Percentiles rank a stretch among this genome's conserved stretches.
These are phyloP conservation scores for Clausena lansium DNA, from an alignment of 345 rosid species.

Conservation along the genomic window DNA sequence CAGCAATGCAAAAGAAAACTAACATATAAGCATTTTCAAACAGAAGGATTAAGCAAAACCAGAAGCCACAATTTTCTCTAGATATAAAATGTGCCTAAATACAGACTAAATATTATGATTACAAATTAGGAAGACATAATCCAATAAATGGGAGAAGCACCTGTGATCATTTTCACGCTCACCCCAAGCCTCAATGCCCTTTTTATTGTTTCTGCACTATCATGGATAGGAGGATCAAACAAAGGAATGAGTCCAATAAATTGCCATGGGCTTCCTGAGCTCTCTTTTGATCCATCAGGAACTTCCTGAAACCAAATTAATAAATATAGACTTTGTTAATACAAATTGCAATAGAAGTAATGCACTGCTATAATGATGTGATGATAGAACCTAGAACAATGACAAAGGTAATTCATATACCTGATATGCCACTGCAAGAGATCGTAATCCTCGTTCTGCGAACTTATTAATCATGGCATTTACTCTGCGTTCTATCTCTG, in stretches of 20 bases:
- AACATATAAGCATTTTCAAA: background rate
- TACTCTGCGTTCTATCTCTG: slow-evolving; percentile 53
- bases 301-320: slow-evolving; percentile 43
- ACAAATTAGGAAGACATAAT: background rate
- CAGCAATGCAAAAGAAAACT: no score
- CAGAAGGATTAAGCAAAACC: background rate
- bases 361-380: background rate
- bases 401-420: slow-evolving; percentile 16
- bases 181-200: slow-evolving; percentile 64
- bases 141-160: slow-evolving; percentile 14
- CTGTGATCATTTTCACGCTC: slow-evolving; percentile 66
- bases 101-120: background rate
- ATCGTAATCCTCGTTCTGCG: slow-evolving; percentile 57
- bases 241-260: slow-evolving; percentile 58
- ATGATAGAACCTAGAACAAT: background rate
- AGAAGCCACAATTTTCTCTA: background rate
- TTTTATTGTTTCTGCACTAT: slow-evolving; percentile 56
- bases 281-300: slow-evolving; percentile 60
- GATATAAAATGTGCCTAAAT: background rate
- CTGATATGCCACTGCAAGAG: slow-evolving; percentile 69
- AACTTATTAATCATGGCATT: slow-evolving; percentile 49
- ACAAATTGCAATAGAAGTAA: background rate
- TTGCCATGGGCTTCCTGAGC: slow-evolving; percentile 62
- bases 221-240: slow-evolving; percentile 67
- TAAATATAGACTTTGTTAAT: slow-evolving; percentile 1